These are phyloP conservation scores for Candida smagusa DNA, from an alignment of 1,139 yeast species.

Conservation along the genomic window DNA sequence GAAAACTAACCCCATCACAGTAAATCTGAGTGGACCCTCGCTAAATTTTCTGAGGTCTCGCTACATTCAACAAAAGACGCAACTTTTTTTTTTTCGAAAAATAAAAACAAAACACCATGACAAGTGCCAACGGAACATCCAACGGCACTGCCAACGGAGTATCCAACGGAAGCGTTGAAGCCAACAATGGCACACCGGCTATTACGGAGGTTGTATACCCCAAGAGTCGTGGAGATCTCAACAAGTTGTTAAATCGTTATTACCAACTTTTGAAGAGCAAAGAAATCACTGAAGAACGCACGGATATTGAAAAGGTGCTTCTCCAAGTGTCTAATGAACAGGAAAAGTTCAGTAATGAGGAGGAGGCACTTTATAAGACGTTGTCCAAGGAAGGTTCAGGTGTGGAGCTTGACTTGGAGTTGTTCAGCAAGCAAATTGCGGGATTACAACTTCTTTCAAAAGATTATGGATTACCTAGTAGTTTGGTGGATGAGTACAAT, in stretches of 20 bases:
- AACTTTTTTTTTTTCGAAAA: neutral
- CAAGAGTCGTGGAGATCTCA: slow-evolving; percentile 28
- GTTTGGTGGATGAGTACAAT: slow-evolving; percentile 25
- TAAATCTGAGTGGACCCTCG: too few species aligned
- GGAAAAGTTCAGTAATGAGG: slow-evolving; percentile 22
- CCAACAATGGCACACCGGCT: neutral
- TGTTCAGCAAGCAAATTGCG: slow-evolving; percentile 65
- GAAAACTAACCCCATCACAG: too few species aligned
- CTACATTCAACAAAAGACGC: too few species aligned
- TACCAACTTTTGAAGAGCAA: slow-evolving; percentile 20
- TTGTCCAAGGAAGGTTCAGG: slow-evolving; percentile 5
- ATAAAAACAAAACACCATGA: neutral
- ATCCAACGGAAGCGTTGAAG: slow-evolving; percentile 3
- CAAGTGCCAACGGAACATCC: slow-evolving; percentile 1
- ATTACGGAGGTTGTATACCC: slow-evolving; percentile 20
- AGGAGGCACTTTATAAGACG: slow-evolving; percentile 21
- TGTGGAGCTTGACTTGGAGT: slow-evolving; percentile 39
- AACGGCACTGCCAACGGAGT: slow-evolving; percentile 3
- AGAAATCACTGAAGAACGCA: slow-evolving; percentile 16
- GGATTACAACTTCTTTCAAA: slow-evolving; percentile 75
- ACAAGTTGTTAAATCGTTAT: slow-evolving; percentile 30
- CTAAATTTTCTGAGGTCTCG: too few species aligned
- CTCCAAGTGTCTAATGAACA: slow-evolving; percentile 29
- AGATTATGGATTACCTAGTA: slow-evolving; percentile 71
- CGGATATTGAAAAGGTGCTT: slow-evolving; percentile 31